Percentiles rank a stretch among this genome's conserved stretches.
Conservation (phyloP, 768 basidiomycete species). For the Suillus hirtellus region DNA sequence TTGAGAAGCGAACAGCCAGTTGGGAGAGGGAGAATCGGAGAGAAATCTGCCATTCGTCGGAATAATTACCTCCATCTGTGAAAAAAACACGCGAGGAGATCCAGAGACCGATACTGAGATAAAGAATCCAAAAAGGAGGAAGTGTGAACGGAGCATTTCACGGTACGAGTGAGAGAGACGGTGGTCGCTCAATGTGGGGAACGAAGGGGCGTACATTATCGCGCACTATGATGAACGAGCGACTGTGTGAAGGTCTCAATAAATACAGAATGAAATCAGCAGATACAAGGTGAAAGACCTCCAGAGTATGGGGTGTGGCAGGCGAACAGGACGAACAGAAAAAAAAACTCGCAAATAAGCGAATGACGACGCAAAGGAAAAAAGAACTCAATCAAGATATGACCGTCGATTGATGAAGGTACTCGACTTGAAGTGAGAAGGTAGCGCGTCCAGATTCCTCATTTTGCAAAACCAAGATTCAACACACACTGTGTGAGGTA, state of each 20-base stretch:
- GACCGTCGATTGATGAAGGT: no score
- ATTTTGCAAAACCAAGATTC: no score
- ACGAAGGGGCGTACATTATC: neutral
- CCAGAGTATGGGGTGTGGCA: neutral
- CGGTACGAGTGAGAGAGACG: no score
- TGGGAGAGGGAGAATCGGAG: neutral
- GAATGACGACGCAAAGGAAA: no score
- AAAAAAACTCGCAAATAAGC: neutral
- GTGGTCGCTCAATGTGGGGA: neutral
- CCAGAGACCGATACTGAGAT: neutral
- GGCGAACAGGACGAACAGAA: neutral
- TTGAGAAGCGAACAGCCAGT: conserved; percentile 1
- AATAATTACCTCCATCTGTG: conserved; percentile 11
- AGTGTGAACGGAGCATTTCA: conserved; percentile 6
- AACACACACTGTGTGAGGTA: no score
- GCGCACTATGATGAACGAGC: no score
- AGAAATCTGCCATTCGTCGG: neutral
- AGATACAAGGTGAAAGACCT: no score
- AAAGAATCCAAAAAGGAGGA: neutral
- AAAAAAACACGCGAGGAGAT: neutral
- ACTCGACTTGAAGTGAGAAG: no score
- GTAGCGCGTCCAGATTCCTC: no score
- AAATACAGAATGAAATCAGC: no score
- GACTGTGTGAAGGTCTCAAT: no score
- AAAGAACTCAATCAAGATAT: no score